These are phyloP conservation scores for Naganishia antarctica DNA, from an alignment of 768 basidiomycete species.

Conservation along the genomic window DNA sequence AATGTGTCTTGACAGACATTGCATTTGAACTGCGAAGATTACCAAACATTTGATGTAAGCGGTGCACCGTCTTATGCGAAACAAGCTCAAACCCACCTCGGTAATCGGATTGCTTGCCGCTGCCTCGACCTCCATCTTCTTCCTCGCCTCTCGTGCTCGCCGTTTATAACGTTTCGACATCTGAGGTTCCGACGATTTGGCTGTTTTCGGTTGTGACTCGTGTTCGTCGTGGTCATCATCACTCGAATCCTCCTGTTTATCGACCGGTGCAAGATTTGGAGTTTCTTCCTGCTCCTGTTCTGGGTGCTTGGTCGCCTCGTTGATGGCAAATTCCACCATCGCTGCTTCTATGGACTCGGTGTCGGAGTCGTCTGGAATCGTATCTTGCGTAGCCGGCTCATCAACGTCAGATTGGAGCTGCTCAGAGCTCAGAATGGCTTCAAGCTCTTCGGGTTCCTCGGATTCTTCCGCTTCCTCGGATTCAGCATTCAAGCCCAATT, in stretches of 20 bases:
- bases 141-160: conserved; percentile 66
- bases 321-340: conserved; percentile 7
- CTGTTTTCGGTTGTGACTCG: conserved; percentile 21
- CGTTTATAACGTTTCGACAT: conserved; percentile 77
- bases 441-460: too few species aligned
- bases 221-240: conserved; percentile 32
- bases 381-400: neutral
- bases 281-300: neutral
- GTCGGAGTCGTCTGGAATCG: neutral
- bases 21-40: conserved; percentile 14
- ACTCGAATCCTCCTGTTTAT: neutral
- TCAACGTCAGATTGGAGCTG: too few species aligned
- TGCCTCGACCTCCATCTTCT: conserved; percentile 55
- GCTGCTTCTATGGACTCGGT: conserved; percentile 22
- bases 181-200: conserved; percentile 30
- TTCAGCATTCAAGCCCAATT: conserved; percentile 56
- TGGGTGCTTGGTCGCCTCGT: neutral
- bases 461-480: conserved; percentile 35
- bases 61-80: neutral
- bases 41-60: neutral
- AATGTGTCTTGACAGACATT: conserved; percentile 29
- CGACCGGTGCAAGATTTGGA: conserved; percentile 7
- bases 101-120: conserved; percentile 29
- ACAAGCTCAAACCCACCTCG: conserved; percentile 6
- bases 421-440: too few species aligned